Evolutionary conservation across 257 asterid species (phyloP).

Genomic region (Scutellaria barbata): DNA sequence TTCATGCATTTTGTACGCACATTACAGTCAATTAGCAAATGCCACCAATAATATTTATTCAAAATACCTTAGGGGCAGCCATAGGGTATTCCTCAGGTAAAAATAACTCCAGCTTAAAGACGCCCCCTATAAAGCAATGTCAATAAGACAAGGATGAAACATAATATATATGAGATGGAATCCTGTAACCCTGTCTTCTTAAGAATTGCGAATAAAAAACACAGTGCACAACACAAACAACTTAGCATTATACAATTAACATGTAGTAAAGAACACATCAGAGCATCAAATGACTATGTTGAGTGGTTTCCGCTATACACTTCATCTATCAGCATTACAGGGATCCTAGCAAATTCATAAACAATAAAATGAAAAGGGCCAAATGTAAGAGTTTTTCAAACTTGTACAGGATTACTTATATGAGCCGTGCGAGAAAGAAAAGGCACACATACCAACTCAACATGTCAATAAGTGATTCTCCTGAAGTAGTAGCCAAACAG

Average conservation of each 20-base stretch:
- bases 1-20: neutral
- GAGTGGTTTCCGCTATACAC: neutral
- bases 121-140: constrained; percentile 68
- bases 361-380: neutral
- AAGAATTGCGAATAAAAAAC: constrained; percentile 5
- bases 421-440: neutral
- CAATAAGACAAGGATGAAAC: constrained; percentile 18
- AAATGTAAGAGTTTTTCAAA: neutral
- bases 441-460: no score
- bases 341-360: constrained; percentile 10
- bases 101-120: constrained; percentile 94
- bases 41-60: neutral
- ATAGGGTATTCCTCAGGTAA: constrained; percentile 98
- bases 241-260: neutral
- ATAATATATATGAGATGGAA: constrained; percentile 11
- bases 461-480: no score
- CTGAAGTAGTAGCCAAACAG: no score
- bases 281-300: constrained; percentile 2
- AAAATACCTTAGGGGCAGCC: constrained; percentile 97
- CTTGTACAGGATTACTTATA: neutral
- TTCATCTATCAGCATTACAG: constrained; percentile 1
- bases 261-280: constrained; percentile 7
- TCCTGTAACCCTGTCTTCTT: neutral
- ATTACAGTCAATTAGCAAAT: constrained; percentile 16
- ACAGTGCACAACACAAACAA: neutral